Evolutionary conservation across 2,329 filamentous ascomycete species (phyloP).

Genomic region (Calcarisporium arbuscula): DNA sequence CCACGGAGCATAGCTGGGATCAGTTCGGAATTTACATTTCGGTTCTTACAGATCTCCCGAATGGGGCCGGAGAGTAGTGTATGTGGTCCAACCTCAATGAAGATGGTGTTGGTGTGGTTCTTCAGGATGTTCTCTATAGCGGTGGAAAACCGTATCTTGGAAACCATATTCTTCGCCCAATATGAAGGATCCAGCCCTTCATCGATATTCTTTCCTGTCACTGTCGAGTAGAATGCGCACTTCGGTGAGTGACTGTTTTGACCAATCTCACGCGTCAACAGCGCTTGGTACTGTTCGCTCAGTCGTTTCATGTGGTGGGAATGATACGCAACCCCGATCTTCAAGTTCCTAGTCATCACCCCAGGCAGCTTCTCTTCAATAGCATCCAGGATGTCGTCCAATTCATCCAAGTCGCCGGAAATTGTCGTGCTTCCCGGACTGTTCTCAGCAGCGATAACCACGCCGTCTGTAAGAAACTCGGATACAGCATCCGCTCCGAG

Average conservation of each 20-base stretch:
- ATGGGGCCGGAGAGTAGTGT: constrained; percentile 14
- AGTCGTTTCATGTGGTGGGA: constrained; percentile 15
- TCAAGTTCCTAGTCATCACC: constrained; percentile 14
- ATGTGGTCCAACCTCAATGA: constrained; percentile 18
- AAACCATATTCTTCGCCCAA: constrained; percentile 11
- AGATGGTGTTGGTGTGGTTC: constrained; percentile 2
- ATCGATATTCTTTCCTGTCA: not conserved
- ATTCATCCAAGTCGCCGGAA: constrained; percentile 14
- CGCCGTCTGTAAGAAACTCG: constrained; percentile 7
- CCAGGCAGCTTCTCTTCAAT: constrained; percentile 16
- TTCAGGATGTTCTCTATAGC: constrained; percentile 3
- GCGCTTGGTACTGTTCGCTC: not conserved
- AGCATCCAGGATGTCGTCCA: constrained; percentile 15
- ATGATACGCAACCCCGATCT: constrained; percentile 26
- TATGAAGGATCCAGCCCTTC: constrained; percentile 1
- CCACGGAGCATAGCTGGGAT: constrained; percentile 7
- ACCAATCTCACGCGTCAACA: not conserved
- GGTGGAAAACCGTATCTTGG: constrained; percentile 7
- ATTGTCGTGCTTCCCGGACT: constrained; percentile 14
- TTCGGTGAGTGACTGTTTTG: not conserved
- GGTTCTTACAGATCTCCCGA: constrained; percentile 12
- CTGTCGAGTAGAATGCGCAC: constrained; percentile 5
- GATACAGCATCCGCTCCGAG: constrained; percentile 6
- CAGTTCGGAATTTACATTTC: no score
- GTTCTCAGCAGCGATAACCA: constrained; percentile 17